These are phyloP conservation scores for Ascochyta lentis DNA, from an alignment of 2,329 filamentous ascomycete genomes.

Conservation along the genomic window DNA sequence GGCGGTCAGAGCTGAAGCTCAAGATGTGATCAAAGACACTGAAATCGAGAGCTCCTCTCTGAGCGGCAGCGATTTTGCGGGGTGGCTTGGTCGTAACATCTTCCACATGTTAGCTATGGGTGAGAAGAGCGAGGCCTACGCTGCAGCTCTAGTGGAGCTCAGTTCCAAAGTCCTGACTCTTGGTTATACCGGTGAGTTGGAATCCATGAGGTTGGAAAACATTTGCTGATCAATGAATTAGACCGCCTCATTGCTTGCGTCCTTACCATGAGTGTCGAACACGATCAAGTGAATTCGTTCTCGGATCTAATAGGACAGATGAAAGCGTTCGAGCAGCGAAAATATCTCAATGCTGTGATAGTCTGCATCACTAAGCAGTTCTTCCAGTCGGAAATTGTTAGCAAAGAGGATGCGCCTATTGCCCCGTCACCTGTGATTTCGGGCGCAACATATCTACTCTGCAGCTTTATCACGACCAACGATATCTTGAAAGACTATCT, in stretches of 20 bases:
- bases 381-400: constrained; percentile 16
- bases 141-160: constrained; percentile 49
- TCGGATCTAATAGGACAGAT: constrained; percentile 51
- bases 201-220: too few species aligned
- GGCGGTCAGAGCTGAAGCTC: constrained; percentile 65
- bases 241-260: constrained; percentile 34
- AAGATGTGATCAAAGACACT: constrained; percentile 55
- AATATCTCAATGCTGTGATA: constrained; percentile 48
- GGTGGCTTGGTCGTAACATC: constrained; percentile 75
- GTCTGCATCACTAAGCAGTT: constrained; percentile 32
- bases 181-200: constrained; percentile 67
- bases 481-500: constrained; percentile 42
- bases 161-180: constrained; percentile 69
- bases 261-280: constrained; percentile 20
- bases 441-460: constrained; percentile 32
- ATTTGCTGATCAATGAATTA: constrained; percentile 14
- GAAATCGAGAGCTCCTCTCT: constrained; percentile 63
- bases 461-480: constrained; percentile 33
- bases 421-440: constrained; percentile 30
- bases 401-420: constrained; percentile 21
- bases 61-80: constrained; percentile 68
- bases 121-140: constrained; percentile 45
- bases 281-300: constrained; percentile 29
- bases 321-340: constrained; percentile 57
- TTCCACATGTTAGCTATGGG: constrained; percentile 54